Evolutionary conservation across 2,329 filamentous ascomycete genomes (phyloP).

Genomic region (Xylaria sp.): DNA sequence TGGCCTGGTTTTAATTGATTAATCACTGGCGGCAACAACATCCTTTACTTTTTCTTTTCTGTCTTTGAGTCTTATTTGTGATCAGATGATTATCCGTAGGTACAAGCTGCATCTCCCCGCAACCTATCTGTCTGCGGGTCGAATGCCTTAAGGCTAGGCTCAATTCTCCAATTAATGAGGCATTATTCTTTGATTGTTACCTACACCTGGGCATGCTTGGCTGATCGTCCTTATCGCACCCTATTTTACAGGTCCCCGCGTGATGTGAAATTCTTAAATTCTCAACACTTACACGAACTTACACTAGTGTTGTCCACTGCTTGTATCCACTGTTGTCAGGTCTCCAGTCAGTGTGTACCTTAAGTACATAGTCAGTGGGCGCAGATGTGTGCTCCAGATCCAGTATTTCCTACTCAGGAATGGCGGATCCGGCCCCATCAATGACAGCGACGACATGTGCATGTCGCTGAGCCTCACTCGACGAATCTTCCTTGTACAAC

Average conservation of each 20-base stretch:
- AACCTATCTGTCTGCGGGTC: neutral
- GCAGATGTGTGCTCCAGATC: too few relatives aligned
- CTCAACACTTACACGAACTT: neutral
- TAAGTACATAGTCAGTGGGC: too few relatives aligned
- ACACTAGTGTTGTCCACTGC: neutral
- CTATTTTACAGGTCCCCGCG: neutral
- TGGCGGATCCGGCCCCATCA: slow-evolving; percentile 28
- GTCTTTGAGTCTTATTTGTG: neutral
- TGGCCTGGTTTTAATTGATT: neutral
- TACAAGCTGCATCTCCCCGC: neutral
- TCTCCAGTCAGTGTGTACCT: neutral
- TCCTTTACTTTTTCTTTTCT: neutral
- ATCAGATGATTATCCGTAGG: neutral
- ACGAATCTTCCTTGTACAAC: slow-evolving; percentile 13
- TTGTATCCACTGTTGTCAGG: neutral
- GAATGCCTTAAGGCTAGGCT: neutral
- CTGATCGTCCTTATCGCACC: neutral
- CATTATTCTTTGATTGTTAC: neutral
- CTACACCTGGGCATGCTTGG: neutral
- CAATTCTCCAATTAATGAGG: neutral
- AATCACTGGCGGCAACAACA: too few relatives aligned
- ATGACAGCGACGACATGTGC: slow-evolving; percentile 30
- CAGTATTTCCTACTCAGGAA: neutral
- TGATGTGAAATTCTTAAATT: neutral
- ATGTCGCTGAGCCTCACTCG: slow-evolving; percentile 28